Percentiles rank a stretch among this genome's conserved stretches.
Evolutionary conservation across 176 grass and related monocot genomes (phyloP).

Genomic region (Sorghum bicolor): DNA sequence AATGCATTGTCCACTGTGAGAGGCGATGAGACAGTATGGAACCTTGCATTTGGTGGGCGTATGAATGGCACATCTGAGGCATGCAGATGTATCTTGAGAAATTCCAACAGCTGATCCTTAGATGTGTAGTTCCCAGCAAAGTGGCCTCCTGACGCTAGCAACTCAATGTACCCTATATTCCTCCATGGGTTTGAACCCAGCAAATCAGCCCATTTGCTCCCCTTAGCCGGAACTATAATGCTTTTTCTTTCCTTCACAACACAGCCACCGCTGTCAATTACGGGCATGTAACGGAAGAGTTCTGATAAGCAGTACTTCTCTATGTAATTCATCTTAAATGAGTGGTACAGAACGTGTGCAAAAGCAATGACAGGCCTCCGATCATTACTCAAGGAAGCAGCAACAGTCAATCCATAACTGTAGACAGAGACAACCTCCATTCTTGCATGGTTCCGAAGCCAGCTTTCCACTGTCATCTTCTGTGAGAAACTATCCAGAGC

Average conservation of each 20-base stretch:
- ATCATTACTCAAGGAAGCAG: constrained; percentile 5
- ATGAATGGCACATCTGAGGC: constrained; percentile 58
- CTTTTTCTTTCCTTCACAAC: constrained; percentile 3
- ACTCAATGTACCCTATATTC: constrained; percentile 31
- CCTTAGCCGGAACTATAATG: constrained; percentile 63
- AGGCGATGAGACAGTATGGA: constrained; percentile 37
- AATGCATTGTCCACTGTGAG: constrained; percentile 58
- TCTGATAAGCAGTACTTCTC: neutral
- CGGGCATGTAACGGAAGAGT: constrained; percentile 6
- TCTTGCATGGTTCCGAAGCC: constrained; percentile 36
- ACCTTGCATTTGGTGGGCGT: constrained; percentile 40
- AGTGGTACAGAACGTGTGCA: constrained; percentile 64
- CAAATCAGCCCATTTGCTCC: constrained; percentile 60
- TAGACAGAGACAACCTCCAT: constrained; percentile 40
- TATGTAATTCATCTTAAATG: neutral
- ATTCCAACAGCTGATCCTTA: constrained; percentile 35
- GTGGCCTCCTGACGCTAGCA: constrained; percentile 12
- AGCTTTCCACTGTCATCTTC: constrained; percentile 18
- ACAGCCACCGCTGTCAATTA: constrained; percentile 44
- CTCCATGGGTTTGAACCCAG: constrained; percentile 65
- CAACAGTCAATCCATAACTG: constrained; percentile 21
- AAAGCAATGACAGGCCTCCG: constrained; percentile 41
- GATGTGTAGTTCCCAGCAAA: constrained; percentile 41
- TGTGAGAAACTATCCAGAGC: constrained; percentile 5
- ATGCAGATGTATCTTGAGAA: constrained; percentile 24